phyloP scores from a whole-genome alignment of 495 filamentous ascomycete species.

The Hypoxylon cercidicola region DNA sequence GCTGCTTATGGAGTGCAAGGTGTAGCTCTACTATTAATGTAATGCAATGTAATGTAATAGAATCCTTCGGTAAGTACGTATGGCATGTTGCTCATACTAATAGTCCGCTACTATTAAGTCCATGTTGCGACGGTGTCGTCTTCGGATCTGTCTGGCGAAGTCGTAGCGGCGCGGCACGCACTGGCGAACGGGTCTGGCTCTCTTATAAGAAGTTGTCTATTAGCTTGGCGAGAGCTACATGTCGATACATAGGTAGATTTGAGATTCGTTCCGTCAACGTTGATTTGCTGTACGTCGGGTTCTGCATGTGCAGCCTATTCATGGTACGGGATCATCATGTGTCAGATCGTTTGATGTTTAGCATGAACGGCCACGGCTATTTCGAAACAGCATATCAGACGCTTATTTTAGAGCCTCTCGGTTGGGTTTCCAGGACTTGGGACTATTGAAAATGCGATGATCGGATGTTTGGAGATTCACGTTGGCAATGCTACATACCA shows the following conservation, averaged over 20 bases:
- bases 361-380: slow-evolving; percentile 26
- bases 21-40: slow-evolving; percentile 1
- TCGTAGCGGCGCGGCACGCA: slow-evolving; percentile 25
- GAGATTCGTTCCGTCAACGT: slow-evolving; percentile 11
- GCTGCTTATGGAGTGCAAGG: slow-evolving; percentile 32
- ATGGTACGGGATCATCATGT: slow-evolving; percentile 22
- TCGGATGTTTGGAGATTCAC: slow-evolving; percentile 41
- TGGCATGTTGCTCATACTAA: background rate
- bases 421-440: slow-evolving; percentile 12
- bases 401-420: slow-evolving; percentile 28
- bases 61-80: background rate
- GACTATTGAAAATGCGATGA: slow-evolving; percentile 21
- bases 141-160: slow-evolving; percentile 28
- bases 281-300: background rate
- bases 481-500: slow-evolving; percentile 32
- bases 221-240: slow-evolving; percentile 27
- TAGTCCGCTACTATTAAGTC: background rate
- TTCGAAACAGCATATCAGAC: slow-evolving; percentile 42
- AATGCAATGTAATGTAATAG: background rate
- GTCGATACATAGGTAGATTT: background rate
- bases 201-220: slow-evolving; percentile 23
- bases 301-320: background rate
- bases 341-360: slow-evolving; percentile 34
- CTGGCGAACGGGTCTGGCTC: slow-evolving; percentile 23
- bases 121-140: slow-evolving; percentile 5